Evolutionary conservation across 1,284 basidiomycete genomes (phyloP), one percentile per base, ranked within the genome.

Genomic region (Pseudozyma thailandica): DNA sequence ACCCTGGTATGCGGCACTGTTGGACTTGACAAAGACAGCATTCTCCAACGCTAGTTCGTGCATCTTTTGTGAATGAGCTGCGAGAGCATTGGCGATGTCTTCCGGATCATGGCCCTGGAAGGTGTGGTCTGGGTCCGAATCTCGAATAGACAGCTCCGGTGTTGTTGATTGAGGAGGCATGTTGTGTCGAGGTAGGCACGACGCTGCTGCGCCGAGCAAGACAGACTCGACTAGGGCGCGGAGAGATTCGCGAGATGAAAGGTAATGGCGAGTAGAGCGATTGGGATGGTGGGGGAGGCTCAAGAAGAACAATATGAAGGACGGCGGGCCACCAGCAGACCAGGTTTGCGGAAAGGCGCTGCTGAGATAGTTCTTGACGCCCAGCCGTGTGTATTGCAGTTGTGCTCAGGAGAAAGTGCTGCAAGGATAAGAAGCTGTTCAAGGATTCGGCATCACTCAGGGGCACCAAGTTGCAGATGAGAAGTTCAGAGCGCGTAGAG

Each of bases 51-150:
- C 56, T 8, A 76, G 28, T 15, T 35, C 43, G 31, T 41, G 3
- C 66, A 74, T 76, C 27, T 65, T 60, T 7, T 59, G 48, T 2
- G 65, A 53, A 31, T 74, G 66, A 18, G 59, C 42, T 26, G 48
- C 51, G 6, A 78, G 46, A 4, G 74, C 74, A 12, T 53, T 26
- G 23, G 61, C 53, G 20, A 77, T 69, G n/a, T 65, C 62, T 10
- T 59, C 46, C 2, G 75, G 50, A 18, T 62, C 52, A 46, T 76
- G 66, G 7, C 71, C 71, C 35, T 74, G 55, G 42, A 57, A 74
- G n/a, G 51, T 58, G 18, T 38, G 31, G 39, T 60, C 60, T 3
- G 62, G 59, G 23, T 62, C 56, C 18, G 44, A 28, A 21, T 49
- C 53, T 21, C 63, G 63, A 1, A 16, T 16, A 13, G 31, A 9